Percentiles rank a stretch among this genome's conserved stretches.
Evolutionary conservation across 1,284 basidiomycete species (phyloP).

Genomic region (Pholiota adiposa): DNA sequence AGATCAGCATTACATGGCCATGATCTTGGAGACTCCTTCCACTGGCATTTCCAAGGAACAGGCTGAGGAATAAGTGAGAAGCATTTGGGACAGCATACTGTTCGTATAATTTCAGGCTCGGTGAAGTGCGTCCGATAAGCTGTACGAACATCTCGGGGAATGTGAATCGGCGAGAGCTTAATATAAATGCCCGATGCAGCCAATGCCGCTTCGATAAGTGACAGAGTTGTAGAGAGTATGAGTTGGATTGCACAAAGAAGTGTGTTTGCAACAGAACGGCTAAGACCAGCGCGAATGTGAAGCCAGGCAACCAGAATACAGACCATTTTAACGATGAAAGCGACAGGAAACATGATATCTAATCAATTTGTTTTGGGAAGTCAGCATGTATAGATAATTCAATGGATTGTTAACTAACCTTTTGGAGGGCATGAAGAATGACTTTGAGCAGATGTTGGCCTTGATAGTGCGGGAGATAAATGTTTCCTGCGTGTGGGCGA

Average conservation of each 20-base stretch:
- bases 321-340: neutral
- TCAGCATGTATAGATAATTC: neutral
- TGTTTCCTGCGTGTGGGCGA: neutral
- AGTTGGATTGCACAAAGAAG: neutral
- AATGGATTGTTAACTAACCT: neutral
- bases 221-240: neutral
- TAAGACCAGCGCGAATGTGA: conserved; percentile 1
- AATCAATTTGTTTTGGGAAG: no score
- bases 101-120: conserved; percentile 26
- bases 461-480: no score
- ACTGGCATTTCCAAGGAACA: neutral
- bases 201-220: neutral
- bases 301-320: neutral
- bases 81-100: conserved; percentile 32
- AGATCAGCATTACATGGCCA: neutral
- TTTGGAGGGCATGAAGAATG: no score
- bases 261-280: conserved; percentile 1
- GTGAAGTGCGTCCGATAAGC: conserved; percentile 8
- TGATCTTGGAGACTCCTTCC: neutral
- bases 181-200: neutral
- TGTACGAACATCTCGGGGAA: conserved; percentile 25
- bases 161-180: neutral
- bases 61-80: conserved; percentile 21
- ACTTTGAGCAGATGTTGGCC: no score
- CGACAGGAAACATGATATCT: neutral